Conservation (phyloP, 441 rosid species). For the Francoa sonchifolia region DNA sequence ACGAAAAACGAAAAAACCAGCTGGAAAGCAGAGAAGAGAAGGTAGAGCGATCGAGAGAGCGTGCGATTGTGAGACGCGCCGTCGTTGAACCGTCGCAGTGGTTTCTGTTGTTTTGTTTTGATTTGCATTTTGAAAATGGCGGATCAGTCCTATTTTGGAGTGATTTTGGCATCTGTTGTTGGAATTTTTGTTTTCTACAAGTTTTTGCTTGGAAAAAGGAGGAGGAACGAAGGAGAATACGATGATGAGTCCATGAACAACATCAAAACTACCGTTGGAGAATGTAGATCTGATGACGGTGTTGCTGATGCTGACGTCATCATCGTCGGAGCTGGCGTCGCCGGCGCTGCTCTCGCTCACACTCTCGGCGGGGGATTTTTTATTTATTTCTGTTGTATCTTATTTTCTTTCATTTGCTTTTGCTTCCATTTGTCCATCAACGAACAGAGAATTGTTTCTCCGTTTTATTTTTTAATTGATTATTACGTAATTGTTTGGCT, state of each 20-base stretch:
- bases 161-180: slow-evolving; percentile 29
- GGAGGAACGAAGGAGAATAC: neutral
- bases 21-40: too few relatives aligned
- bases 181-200: slow-evolving; percentile 28
- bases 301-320: slow-evolving; percentile 30
- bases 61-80: too few relatives aligned
- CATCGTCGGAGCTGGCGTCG: slow-evolving; percentile 75
- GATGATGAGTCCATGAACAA: slow-evolving; percentile 15
- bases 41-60: too few relatives aligned
- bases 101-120: too few relatives aligned
- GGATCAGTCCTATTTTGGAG: slow-evolving; percentile 31
- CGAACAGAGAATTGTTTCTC: neutral
- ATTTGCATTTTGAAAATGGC: slow-evolving; percentile 23
- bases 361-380: slow-evolving; percentile 60
- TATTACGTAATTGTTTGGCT: neutral
- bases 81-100: too few relatives aligned
- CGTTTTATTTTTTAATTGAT: neutral
- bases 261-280: slow-evolving; percentile 20
- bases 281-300: slow-evolving; percentile 31
- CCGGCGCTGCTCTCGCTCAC: slow-evolving; percentile 76
- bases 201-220: slow-evolving; percentile 17
- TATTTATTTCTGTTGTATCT: neutral
- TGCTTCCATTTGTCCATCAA: slow-evolving; percentile 2
- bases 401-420: neutral
- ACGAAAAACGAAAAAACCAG: too few relatives aligned